Percentiles rank a stretch among this genome's conserved stretches.
These are phyloP conservation scores for Leccinum pseudoinsigne DNA, from an alignment of 1,284 basidiomycete genomes.

Conservation along the genomic window DNA sequence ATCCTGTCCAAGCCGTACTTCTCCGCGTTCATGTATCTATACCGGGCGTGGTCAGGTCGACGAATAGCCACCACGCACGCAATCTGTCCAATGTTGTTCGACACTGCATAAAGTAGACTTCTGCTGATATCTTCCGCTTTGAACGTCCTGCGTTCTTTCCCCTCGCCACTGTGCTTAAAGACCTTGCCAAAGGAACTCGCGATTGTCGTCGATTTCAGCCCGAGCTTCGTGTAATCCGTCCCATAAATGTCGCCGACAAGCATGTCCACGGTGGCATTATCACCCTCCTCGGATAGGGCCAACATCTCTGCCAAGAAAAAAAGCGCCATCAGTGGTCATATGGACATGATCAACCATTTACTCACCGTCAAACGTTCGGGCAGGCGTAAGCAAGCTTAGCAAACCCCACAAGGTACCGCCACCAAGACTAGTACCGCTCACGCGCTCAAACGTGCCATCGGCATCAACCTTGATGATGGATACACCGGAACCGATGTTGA, in stretches of 20 bases:
- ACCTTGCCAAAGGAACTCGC: slow-evolving; percentile 99
- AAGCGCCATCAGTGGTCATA: slow-evolving; percentile 10
- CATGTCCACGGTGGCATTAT: slow-evolving; percentile 97
- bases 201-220: slow-evolving; percentile 96
- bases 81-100: slow-evolving; percentile 99
- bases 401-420: slow-evolving; percentile 99
- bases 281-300: slow-evolving; percentile 87
- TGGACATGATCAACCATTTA: slow-evolving; percentile 19
- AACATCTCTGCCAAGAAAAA: slow-evolving; percentile 81
- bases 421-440: slow-evolving; percentile 95
- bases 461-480: slow-evolving; percentile 98
- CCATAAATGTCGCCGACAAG: slow-evolving; percentile 99
- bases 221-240: slow-evolving; percentile 90
- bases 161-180: slow-evolving; percentile 82
- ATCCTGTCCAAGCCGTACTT: slow-evolving; percentile 97
- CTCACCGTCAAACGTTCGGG: slow-evolving; percentile 94
- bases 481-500: slow-evolving; percentile 98
- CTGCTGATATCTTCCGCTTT: slow-evolving; percentile 93
- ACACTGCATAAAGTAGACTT: slow-evolving; percentile 93
- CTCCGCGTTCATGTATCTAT: slow-evolving; percentile 98
- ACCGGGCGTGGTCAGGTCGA: slow-evolving; percentile 17
- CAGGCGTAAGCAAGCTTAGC: slow-evolving; percentile 91
- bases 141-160: slow-evolving; percentile 53
- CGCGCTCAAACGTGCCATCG: slow-evolving; percentile 93
- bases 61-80: slow-evolving; percentile 65